Conservation (phyloP, 179 eudicot genomes). For the Nepenthes alata region DNA sequence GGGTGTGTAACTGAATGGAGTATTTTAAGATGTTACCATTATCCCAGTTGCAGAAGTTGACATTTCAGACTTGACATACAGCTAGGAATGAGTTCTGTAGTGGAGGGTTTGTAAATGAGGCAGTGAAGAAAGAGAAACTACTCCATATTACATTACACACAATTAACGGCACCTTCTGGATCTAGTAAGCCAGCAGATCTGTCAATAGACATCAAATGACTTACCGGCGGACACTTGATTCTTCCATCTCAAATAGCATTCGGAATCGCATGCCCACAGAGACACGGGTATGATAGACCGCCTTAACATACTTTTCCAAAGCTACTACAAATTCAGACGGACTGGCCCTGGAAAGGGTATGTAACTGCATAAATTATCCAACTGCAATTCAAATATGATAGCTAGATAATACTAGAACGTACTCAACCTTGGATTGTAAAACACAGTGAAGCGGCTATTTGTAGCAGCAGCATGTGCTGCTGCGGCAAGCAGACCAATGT, state of each 20-base stretch:
- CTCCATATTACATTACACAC: too few species aligned
- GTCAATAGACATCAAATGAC: not conserved
- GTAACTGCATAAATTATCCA: not conserved
- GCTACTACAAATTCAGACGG: constrained; percentile 70
- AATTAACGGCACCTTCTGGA: too few species aligned
- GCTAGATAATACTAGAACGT: not conserved
- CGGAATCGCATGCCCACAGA: constrained; percentile 72
- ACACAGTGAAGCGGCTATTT: constrained; percentile 62
- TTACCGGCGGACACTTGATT: constrained; percentile 64
- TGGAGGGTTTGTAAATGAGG: not conserved
- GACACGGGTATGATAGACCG: constrained; percentile 57
- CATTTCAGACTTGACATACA: too few species aligned
- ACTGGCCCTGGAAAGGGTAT: constrained; percentile 37
- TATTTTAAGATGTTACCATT: too few species aligned
- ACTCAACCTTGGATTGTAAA: constrained; percentile 53
- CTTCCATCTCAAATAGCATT: constrained; percentile 68
- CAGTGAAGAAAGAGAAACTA: too few species aligned
- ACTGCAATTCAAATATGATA: not conserved
- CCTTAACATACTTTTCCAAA: constrained; percentile 50
- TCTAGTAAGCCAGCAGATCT: too few species aligned
- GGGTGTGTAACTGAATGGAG: too few species aligned
- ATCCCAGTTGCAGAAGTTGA: too few species aligned
- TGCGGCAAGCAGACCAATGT: constrained; percentile 68
- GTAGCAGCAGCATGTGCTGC: constrained; percentile 75
- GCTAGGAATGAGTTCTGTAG: too few species aligned